phyloP scores from a whole-genome alignment of 345 rosid species.

The Limnanthes douglasii region DNA sequence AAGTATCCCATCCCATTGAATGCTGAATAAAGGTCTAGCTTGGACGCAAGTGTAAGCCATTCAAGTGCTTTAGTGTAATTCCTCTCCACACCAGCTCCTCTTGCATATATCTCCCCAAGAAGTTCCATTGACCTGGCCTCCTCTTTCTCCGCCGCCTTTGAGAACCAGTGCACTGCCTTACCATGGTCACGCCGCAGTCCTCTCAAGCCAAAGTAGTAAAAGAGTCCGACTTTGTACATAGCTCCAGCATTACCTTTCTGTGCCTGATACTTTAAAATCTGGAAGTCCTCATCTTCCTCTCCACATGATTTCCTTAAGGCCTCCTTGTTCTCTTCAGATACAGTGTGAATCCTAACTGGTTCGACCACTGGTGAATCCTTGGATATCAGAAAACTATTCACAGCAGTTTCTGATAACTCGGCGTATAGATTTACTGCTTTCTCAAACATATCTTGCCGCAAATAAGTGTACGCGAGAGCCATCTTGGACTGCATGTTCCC shows the following conservation, averaged over 20 bases:
- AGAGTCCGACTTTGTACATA: constrained; percentile 61
- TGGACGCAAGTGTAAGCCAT: constrained; percentile 64
- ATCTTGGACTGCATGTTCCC: constrained; percentile 70
- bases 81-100: constrained; percentile 90
- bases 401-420: constrained; percentile 62
- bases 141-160: constrained; percentile 58
- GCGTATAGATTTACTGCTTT: constrained; percentile 59
- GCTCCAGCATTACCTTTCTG: constrained; percentile 74
- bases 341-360: constrained; percentile 62
- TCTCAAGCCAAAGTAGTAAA: constrained; percentile 77
- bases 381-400: constrained; percentile 60
- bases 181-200: constrained; percentile 62
- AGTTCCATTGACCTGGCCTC: constrained; percentile 79
- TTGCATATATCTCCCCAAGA: constrained; percentile 76
- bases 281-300: constrained; percentile 81
- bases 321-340: constrained; percentile 75
- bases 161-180: constrained; percentile 70
- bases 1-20: constrained; percentile 76
- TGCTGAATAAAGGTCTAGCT: constrained; percentile 51
- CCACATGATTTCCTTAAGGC: constrained; percentile 62
- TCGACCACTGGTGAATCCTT: constrained; percentile 66
- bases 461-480: constrained; percentile 60
- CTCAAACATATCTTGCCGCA: constrained; percentile 63
- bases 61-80: constrained; percentile 64
- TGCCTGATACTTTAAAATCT: constrained; percentile 78